Percentiles rank a stretch among this genome's conserved stretches.
Conservation (phyloP, 2,329 filamentous ascomycete genomes). For the Fusarium paranaense region DNA sequence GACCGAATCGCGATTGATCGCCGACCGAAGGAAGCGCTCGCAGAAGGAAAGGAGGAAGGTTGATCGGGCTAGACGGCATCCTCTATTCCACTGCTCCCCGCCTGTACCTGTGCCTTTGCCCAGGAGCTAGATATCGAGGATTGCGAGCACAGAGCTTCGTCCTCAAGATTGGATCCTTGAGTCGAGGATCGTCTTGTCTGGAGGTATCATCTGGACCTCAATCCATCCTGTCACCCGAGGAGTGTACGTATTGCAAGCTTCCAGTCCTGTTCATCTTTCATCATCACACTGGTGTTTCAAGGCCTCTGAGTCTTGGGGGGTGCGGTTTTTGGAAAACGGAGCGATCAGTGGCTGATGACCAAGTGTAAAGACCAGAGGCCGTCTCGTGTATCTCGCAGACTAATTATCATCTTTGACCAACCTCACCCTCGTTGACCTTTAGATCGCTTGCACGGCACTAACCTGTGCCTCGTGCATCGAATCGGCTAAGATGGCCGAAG, state of each 20-base stretch:
- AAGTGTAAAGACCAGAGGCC: constrained; percentile 40
- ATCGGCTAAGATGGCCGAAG: constrained; percentile 69
- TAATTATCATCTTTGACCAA: constrained; percentile 43
- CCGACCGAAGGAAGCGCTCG: constrained; percentile 21
- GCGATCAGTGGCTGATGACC: constrained; percentile 42
- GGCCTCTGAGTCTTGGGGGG: constrained; percentile 13
- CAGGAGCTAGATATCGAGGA: constrained; percentile 43
- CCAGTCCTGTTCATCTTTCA: constrained; percentile 49
- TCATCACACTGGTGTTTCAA: constrained; percentile 30
- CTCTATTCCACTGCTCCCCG: constrained; percentile 26
- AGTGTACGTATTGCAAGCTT: constrained; percentile 69
- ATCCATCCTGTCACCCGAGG: constrained; percentile 46
- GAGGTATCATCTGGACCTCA: constrained; percentile 31
- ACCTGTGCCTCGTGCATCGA: constrained; percentile 26
- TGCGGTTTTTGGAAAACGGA: constrained; percentile 30
- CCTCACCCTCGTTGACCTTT: constrained; percentile 12
- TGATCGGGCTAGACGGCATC: constrained; percentile 35
- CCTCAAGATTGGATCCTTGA: constrained; percentile 56
- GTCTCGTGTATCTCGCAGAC: constrained; percentile 44
- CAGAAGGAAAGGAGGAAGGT: constrained; percentile 34
- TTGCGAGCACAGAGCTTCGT: constrained; percentile 74
- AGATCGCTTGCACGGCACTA: constrained; percentile 25
- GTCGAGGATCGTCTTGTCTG: constrained; percentile 36
- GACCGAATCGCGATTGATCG: constrained; percentile 21
- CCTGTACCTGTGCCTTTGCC: constrained; percentile 39